Evolutionary conservation across 352 stramenopile species (phyloP).

Genomic region (Globisporangium radiosum): DNA sequence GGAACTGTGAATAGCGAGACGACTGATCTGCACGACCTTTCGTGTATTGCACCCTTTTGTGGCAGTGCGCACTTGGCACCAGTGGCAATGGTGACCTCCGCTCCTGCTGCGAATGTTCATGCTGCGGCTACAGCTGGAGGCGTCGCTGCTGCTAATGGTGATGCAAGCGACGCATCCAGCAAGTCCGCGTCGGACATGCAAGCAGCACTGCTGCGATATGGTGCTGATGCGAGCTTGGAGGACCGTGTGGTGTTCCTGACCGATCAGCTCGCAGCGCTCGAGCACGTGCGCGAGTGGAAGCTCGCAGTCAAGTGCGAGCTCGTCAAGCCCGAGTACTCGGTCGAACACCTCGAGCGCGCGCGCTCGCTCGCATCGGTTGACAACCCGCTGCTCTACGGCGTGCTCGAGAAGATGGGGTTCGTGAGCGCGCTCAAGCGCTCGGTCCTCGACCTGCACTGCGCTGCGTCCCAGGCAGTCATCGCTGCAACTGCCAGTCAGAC

Average conservation of each 20-base stretch:
- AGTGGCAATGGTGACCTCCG: background rate
- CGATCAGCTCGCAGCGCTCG: slow-evolving; percentile 30
- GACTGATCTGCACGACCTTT: too few relatives aligned
- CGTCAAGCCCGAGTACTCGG: slow-evolving; percentile 31
- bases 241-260: slow-evolving; percentile 42
- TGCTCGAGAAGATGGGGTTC: slow-evolving; percentile 57
- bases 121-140: background rate
- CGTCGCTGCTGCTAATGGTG: background rate
- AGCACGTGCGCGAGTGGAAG: slow-evolving; percentile 53
- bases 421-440: slow-evolving; percentile 43
- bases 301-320: slow-evolving; percentile 41
- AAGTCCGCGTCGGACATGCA: background rate
- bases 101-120: background rate
- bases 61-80: background rate
- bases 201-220: slow-evolving; percentile 10
- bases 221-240: slow-evolving; percentile 24
- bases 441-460: slow-evolving; percentile 54
- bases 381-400: slow-evolving; percentile 28
- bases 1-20: too few relatives aligned
- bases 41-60: too few relatives aligned
- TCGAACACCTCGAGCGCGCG: slow-evolving; percentile 31
- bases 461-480: slow-evolving; percentile 18
- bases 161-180: background rate
- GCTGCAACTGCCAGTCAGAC: slow-evolving; percentile 13
- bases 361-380: slow-evolving; percentile 11